phyloP scores from a whole-genome alignment of 148 eudicot genomes.

The Simmondsia chinensis region DNA sequence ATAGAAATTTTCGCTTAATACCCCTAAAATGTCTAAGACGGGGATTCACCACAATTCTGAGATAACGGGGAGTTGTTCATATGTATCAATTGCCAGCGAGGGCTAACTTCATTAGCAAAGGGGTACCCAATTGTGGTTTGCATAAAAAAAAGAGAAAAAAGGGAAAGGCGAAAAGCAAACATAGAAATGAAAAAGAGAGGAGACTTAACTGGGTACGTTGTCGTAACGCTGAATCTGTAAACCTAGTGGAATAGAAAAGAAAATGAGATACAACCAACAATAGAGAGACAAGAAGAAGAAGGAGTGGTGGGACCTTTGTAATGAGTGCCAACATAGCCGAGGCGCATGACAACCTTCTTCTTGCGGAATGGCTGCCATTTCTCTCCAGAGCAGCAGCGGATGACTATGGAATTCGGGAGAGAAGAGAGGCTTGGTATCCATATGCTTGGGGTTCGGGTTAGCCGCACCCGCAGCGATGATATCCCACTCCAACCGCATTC shows the following conservation, averaged over 20 bases:
- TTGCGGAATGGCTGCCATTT: slow-evolving; percentile 72
- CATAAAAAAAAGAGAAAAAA: background rate
- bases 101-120: too few relatives aligned
- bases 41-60: too few relatives aligned
- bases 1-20: too few relatives aligned
- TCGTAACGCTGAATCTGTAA: slow-evolving; percentile 67
- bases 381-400: too few relatives aligned
- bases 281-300: background rate
- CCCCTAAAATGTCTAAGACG: too few relatives aligned
- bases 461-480: too few relatives aligned
- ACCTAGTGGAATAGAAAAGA: slow-evolving; percentile 19
- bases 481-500: too few relatives aligned
- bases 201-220: slow-evolving; percentile 51
- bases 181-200: background rate
- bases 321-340: slow-evolving; percentile 80
- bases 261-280: background rate
- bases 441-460: too few relatives aligned
- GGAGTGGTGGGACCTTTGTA: slow-evolving; percentile 45
- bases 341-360: slow-evolving; percentile 93
- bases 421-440: too few relatives aligned
- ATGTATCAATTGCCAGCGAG: too few relatives aligned
- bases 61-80: too few relatives aligned
- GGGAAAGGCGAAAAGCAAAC: background rate
- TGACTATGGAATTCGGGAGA: slow-evolving; percentile 6
- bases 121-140: too few relatives aligned